Base-by-base conservation (phyloP, 2,329 filamentous ascomycete genomes). In the Coniochaeta ligniaria region DNA sequence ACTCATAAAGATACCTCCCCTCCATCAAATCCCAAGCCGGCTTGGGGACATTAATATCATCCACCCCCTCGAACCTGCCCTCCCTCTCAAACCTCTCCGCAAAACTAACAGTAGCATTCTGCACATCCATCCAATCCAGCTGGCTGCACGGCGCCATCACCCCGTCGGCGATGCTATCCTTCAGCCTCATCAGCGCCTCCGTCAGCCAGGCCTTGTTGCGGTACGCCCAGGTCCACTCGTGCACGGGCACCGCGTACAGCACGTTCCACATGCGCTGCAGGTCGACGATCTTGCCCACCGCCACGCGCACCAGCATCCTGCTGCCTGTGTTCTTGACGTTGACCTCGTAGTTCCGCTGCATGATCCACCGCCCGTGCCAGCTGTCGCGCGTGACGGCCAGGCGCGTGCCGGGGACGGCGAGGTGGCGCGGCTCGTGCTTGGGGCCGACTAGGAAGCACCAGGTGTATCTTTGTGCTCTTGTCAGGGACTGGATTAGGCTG, bases 261-360 rank as follows among this genome's bases (percentile, higher is more conserved):
- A 24, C 26, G 22, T 36, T 17, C 2, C 5, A 28, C 11, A 28
- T 2, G 71, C 9, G 80, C 68, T 61, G 80, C 36, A 72, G 70
- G 31, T 75, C 71, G 9, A 78, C 61, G 36, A 65, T 55, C 43
- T 63, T 65, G n/a, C 60, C 61, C 8, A 64, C 63, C 14, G 65
- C 63, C n/a, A 47, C 11, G 3, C 41, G 41, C 12, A 6, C 60
- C 50, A 31, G 59, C 56, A 35, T 63, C 65, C 16, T 17, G 3
- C 31, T 26, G 6, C 35, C 31, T 31, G 47, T 52, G 47, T 52
- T 35, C 31, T 26, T 20, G 54, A 56, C 7, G 54, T 56, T 38
- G 28, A 36, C 26, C n/a, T 28, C 22, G 31, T 24, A 28, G 11
- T 7, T n/a, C 35, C 54, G 33, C 54, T 56, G 8, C 38, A 41